Base-by-base conservation (phyloP, 2,329 filamentous ascomycete genomes). In the Salinomyces thailandicus region DNA sequence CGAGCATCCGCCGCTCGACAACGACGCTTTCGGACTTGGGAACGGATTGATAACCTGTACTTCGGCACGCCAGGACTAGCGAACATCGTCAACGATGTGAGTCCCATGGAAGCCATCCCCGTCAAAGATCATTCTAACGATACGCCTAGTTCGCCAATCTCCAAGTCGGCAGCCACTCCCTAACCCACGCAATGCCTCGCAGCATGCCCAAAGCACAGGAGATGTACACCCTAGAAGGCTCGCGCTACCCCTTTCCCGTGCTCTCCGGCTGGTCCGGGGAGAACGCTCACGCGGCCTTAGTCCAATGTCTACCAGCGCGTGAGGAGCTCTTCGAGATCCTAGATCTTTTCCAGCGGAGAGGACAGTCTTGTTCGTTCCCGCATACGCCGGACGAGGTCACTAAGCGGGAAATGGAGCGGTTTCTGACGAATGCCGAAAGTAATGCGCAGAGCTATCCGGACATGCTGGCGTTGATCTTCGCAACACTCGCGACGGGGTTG, bases 51-150 rank as follows among this genome's bases (percentile, higher is more conserved):
- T 38, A 68, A 63, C 37, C 55, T 68, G 4, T 71, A 69, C 48
- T 70, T 69, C 49, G 67, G 66, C 5, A 65, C 61, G 29, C 66
- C 67, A n/a, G 62, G 62, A 5, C 55, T 69, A 28, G 64, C 63
- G 9, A 69, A 58, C 41, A 60, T 69, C 18, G 57, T 68, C 24
- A 54, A 56, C 39, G 66, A 71, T 48, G 67, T 68, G 46, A 38
- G 55, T 14, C 22, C n/a, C 27, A 12, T 16, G 11, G 15, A 12
- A 30, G 11, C 7, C 14, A 34, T 29, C 3, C n/a, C 15, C 17
- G n/a, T 32, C 2, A 9, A 24, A 22, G 28, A 16, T 11, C 4
- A 34, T n/a, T 18, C 22, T 27, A 5, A 18, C 38, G 28, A 12
- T n/a, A 15, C 27, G 14, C 11, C 11, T 20, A 50, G 66, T 69